Evolutionary conservation across 495 filamentous ascomycete genomes (phyloP).

Genomic region (Penicillium maclennaniae): DNA sequence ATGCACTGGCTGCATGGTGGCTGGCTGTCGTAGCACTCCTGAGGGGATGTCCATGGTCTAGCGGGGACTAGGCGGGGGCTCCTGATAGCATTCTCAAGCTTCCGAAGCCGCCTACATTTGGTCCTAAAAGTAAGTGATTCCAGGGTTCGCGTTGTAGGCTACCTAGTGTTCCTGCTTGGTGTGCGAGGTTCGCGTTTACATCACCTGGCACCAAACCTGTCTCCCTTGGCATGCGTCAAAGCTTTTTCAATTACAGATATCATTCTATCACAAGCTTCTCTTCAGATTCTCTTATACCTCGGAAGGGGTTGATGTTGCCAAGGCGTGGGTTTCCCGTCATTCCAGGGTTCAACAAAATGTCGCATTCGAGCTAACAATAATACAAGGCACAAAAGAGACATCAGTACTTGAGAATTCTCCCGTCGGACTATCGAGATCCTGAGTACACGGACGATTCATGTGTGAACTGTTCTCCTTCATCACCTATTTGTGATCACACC

Average conservation of each 20-base stretch:
- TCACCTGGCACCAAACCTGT: background rate
- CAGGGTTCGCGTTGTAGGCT: background rate
- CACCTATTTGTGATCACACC: too few relatives aligned
- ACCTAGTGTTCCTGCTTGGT: background rate
- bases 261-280: background rate
- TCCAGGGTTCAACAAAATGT: background rate
- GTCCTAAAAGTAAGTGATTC: too few relatives aligned
- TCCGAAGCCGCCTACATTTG: background rate
- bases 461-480: too few relatives aligned
- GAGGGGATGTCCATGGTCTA: constrained; percentile 8
- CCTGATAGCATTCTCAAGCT: constrained; percentile 1
- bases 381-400: background rate
- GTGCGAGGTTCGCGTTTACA: background rate
- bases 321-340: background rate
- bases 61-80: constrained; percentile 1
- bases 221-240: background rate
- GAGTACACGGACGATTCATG: too few relatives aligned
- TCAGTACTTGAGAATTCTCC: background rate
- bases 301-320: background rate
- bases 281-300: background rate
- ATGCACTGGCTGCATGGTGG: constrained; percentile 17
- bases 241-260: background rate
- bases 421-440: too few relatives aligned
- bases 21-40: constrained; percentile 17
- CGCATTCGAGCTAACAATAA: background rate